Evolutionary conservation across 352 stramenopile genomes (phyloP), one percentile per base, ranked within the genome.

Genomic region (Albugo laibachii): DNA sequence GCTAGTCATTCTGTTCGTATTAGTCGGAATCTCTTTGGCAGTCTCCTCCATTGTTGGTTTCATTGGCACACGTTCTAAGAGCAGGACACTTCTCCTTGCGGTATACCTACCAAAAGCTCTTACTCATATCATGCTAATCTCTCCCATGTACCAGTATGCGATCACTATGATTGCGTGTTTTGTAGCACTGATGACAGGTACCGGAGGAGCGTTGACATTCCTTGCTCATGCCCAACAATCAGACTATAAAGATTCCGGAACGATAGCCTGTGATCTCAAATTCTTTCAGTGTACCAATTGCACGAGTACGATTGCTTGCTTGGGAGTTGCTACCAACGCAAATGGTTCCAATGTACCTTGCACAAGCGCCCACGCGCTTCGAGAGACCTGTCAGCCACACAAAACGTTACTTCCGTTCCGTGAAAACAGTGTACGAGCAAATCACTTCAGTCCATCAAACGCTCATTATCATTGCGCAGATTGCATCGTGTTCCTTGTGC

Each of bases 251-350:
- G 38, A 43, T 46, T 10, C 48, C 48, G 13, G 46, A 53, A 18
- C 55, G n/a, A n/a, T 91, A 44, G 75, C 74, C n/a, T 91, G 77
- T 45, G 63, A 80, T 45, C 70, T 82, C 20, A 49, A 56, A 20
- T 58, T 91, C 5, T 51, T 56, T 0, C 68, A 70, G n/a, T 91
- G 77, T 57, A 70, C 68, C 41, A 91, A 91, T 48, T 91, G 77
- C 54, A 82, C 74, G 2, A n/a, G n/a, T n/a, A n/a, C n/a, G n/a
- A n/a, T n/a, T n/a, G n/a, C n/a, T n/a, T n/a, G n/a, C n/a, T n/a
- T n/a, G n/a, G n/a, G n/a, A n/a, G n/a, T n/a, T n/a, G n/a, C n/a
- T n/a, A n/a, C n/a, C n/a, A n/a, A n/a, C n/a, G n/a, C n/a, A n/a
- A n/a, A n/a, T n/a, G n/a, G n/a, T n/a, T n/a, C n/a, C n/a, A n/a